Conservation (phyloP, 192 early-diverging fungal species). For the Chytriomyces sp. region DNA sequence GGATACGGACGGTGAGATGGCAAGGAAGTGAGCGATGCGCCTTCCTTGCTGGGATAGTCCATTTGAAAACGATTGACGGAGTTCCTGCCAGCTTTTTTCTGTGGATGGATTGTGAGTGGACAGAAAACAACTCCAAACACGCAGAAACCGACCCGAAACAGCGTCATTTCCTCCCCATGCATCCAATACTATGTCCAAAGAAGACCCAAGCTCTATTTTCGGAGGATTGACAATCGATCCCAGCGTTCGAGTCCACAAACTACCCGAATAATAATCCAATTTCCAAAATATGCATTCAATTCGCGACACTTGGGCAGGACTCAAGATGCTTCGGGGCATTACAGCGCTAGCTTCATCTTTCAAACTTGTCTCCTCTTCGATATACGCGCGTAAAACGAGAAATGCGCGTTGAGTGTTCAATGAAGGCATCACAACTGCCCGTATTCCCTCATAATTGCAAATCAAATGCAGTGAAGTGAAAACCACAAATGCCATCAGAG, state of each 20-base stretch:
- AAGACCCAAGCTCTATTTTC: conserved; percentile 14
- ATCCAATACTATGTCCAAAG: conserved; percentile 18
- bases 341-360: neutral
- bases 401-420: conserved; percentile 45
- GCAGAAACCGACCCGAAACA: neutral
- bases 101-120: too few relatives aligned
- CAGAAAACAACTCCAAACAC: too few relatives aligned
- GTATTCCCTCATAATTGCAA: conserved; percentile 47
- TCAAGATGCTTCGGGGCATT: neutral
- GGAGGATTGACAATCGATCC: neutral
- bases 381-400: conserved; percentile 33
- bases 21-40: neutral
- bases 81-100: neutral
- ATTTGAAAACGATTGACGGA: neutral
- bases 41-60: neutral
- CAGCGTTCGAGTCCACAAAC: neutral
- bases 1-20: neutral
- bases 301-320: conserved; percentile 6
- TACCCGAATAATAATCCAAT: conserved; percentile 3
- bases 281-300: conserved; percentile 33
- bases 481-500: conserved; percentile 28
- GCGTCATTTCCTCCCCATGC: conserved; percentile 14
- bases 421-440: conserved; percentile 40
- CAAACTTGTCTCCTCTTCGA: neutral
- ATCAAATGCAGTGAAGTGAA: conserved; percentile 46